Evolutionary conservation across 2,329 filamentous ascomycete genomes (phyloP).

Genomic region (Pseudogymnoascus verrucosus): DNA sequence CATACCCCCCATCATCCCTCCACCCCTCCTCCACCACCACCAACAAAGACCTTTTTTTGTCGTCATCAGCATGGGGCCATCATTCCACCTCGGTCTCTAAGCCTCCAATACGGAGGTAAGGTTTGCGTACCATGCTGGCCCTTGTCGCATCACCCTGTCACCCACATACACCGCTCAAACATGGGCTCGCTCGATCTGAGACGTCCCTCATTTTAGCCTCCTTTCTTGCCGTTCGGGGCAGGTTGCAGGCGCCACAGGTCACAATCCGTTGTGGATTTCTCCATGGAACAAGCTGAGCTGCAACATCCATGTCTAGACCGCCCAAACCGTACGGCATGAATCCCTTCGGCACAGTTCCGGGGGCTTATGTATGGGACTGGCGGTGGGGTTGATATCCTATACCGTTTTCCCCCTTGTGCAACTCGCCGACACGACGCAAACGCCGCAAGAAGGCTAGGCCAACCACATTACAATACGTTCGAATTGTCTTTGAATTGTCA

Average conservation of each 20-base stretch:
- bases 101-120: constrained; percentile 5
- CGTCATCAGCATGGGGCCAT: background rate
- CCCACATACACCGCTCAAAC: constrained; percentile 5
- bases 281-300: background rate
- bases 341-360: background rate
- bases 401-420: background rate
- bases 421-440: constrained; percentile 2
- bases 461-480: background rate
- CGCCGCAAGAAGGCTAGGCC: constrained; percentile 1
- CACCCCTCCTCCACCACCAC: background rate
- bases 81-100: background rate
- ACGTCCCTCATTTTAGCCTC: constrained; percentile 7
- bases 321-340: background rate
- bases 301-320: constrained; percentile 7
- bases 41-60: background rate
- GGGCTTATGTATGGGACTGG: background rate
- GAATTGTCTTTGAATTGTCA: background rate
- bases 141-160: constrained; percentile 4
- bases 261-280: constrained; percentile 2
- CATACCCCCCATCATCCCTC: background rate
- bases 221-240: constrained; percentile 1
- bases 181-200: constrained; percentile 5
- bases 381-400: background rate
- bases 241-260: background rate
- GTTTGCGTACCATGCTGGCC: background rate